Percentiles rank a stretch among this genome's conserved stretches.
Conservation (phyloP, 2,329 filamentous ascomycete species). For the Ophiosphaerella herpotricha region DNA sequence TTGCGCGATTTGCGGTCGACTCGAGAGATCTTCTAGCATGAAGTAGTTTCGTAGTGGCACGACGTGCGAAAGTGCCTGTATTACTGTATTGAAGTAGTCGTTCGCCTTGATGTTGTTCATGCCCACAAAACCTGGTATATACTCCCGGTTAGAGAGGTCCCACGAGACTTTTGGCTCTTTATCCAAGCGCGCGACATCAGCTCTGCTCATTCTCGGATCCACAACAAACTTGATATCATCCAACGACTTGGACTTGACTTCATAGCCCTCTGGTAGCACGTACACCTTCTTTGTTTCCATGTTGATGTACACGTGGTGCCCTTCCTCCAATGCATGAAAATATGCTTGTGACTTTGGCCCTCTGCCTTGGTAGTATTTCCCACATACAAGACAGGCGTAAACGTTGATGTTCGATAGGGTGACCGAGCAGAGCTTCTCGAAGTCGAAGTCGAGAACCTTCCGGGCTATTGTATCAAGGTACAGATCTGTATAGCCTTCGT, state of each 20-base stretch:
- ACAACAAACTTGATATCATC: slow-evolving; percentile 99
- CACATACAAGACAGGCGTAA: slow-evolving; percentile 95
- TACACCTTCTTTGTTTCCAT: slow-evolving; percentile 92
- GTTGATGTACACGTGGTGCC: slow-evolving; percentile 98
- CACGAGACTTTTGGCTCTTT: slow-evolving; percentile 66
- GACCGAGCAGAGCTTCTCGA: slow-evolving; percentile 96
- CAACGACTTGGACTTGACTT: slow-evolving; percentile 90
- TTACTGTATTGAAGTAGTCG: slow-evolving; percentile 95
- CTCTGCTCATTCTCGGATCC: slow-evolving; percentile 81
- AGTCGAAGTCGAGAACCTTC: slow-evolving; percentile 93
- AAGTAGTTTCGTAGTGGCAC: slow-evolving; percentile 88
- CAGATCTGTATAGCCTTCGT: slow-evolving; percentile 89
- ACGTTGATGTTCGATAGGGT: slow-evolving; percentile 98
- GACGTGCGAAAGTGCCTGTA: slow-evolving; percentile 90
- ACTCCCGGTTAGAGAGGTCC: slow-evolving; percentile 82
- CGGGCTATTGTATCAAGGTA: slow-evolving; percentile 98
- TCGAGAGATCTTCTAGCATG: slow-evolving; percentile 79
- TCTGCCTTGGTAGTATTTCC: slow-evolving; percentile 95
- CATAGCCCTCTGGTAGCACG: slow-evolving; percentile 93
- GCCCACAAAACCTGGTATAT: slow-evolving; percentile 91
- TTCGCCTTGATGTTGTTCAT: slow-evolving; percentile 99
- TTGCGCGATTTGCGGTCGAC: slow-evolving; percentile 79
- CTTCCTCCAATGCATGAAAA: slow-evolving; percentile 93
- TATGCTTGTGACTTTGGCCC: slow-evolving; percentile 95
- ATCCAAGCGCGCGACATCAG: slow-evolving; percentile 81